Base-by-base conservation (phyloP, 306 rosid species). In the Gillenia trifoliata region DNA sequence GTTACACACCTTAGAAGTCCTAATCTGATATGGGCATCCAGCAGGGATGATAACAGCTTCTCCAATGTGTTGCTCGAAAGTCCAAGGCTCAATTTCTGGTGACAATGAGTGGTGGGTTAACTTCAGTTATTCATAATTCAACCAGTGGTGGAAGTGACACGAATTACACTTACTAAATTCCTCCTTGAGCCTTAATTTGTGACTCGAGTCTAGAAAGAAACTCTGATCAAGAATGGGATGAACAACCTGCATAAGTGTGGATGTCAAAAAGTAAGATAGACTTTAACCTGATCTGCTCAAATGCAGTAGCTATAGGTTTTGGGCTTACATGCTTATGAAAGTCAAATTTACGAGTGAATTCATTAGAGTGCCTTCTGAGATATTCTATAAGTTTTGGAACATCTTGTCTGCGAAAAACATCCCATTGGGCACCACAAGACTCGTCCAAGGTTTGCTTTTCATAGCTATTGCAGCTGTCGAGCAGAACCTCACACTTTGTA, bases 41-140 rank as follows among this genome's bases (percentile, higher is more conserved):
- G 99, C 95, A 12, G 99, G 99, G 82, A 95, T 84, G 72, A 95
- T 87, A 74, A 95, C 96, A 80, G 99, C 99, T 89, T 92, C 99
- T 47, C 99, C 99, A 63, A 85, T 87, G 60, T 62, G 90, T 84
- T 95, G 99, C 89, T 86, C 89, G 75, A 95, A 95, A 66, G 92
- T 86, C 99, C 99, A 95, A 5, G 99, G 99, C 82, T 95, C 99
- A 76, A 95, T 89, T 78, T 89, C 99, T 95, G 83, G 79, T 26
- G 67, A 73, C 73, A 79, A 74, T 31, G 43, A 68, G 71, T 66
- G 26, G 22, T 29, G 68, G 77, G 30, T 79, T 72, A 74, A 54
- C 40, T 83, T 74, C 66, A 78, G 41, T 33, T 61, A 72, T 78
- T 34, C 45, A 75, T 59, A 38, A 47, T 55, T 56, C 29, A 52